A percentile compares a stretch with the other conserved stretches of the same genome.
Conservation (phyloP, 2,329 filamentous ascomycete genomes). For the Albifimbria verrucaria region DNA sequence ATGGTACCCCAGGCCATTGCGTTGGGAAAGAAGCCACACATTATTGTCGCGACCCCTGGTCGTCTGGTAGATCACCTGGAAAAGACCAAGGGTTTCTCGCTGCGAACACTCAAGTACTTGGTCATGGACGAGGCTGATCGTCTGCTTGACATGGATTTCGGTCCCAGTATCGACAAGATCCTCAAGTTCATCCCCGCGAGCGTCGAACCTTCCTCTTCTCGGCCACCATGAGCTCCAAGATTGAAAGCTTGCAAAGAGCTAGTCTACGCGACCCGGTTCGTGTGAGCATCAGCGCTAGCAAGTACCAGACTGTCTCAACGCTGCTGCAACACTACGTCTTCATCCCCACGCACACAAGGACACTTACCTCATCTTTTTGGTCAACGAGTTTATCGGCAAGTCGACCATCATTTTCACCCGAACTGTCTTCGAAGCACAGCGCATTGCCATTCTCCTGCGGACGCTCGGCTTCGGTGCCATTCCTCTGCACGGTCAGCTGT, state of each 20-base stretch:
- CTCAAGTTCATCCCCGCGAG: conserved; percentile 78
- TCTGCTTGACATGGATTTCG: conserved; percentile 90
- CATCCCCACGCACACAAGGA: conserved; percentile 88
- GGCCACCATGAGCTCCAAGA: conserved; percentile 89
- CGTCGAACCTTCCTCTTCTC: conserved; percentile 85
- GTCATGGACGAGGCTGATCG: conserved; percentile 96
- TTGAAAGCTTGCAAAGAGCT: conserved; percentile 88
- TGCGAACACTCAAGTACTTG: conserved; percentile 78
- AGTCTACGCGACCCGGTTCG: conserved; percentile 80
- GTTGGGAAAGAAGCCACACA: conserved; percentile 91
- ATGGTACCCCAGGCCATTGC: conserved; percentile 92
- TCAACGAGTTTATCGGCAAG: conserved; percentile 85
- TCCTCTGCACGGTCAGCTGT: conserved; percentile 88
- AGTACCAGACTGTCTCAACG: conserved; percentile 89
- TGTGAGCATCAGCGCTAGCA: conserved; percentile 76
- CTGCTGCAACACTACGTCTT: conserved; percentile 85
- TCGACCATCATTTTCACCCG: conserved; percentile 86
- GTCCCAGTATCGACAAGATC: conserved; percentile 87
- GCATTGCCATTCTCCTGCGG: conserved; percentile 78
- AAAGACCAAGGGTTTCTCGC: conserved; percentile 93
- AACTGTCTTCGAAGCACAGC: conserved; percentile 87
- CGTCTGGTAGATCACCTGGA: conserved; percentile 88
- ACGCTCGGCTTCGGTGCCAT: conserved; percentile 86
- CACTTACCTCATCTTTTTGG: conserved; percentile 78
- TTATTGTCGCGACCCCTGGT: conserved; percentile 89